Evolutionary conservation across 1,284 basidiomycete species (phyloP).

Genomic region (Termitomyces sp.): DNA sequence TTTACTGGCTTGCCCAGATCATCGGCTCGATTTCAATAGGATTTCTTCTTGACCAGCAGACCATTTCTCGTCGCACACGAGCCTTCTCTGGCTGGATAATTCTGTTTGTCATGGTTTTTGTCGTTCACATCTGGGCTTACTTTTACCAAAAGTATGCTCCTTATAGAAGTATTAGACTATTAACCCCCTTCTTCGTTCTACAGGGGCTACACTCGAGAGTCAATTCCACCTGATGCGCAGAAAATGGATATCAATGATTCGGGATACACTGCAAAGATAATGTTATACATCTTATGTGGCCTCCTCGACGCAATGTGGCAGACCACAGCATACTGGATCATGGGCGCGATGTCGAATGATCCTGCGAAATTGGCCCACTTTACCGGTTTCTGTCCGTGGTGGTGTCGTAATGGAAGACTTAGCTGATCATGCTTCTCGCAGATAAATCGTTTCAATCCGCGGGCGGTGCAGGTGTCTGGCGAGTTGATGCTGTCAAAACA

Average conservation of each 20-base stretch:
- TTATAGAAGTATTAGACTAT: slow-evolving; percentile 18
- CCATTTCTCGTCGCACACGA: slow-evolving; percentile 50
- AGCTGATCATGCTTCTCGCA: slow-evolving; percentile 17
- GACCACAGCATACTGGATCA: slow-evolving; percentile 53
- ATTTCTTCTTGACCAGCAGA: slow-evolving; percentile 52
- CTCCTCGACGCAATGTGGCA: slow-evolving; percentile 59
- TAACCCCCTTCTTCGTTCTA: neutral
- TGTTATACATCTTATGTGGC: slow-evolving; percentile 58
- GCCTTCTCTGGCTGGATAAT: slow-evolving; percentile 60
- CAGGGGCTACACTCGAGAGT: slow-evolving; percentile 58
- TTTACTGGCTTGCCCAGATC: slow-evolving; percentile 68
- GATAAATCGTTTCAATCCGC: slow-evolving; percentile 54
- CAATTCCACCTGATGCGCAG: slow-evolving; percentile 29
- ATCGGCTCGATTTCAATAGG: slow-evolving; percentile 58
- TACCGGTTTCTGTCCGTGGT: slow-evolving; percentile 40
- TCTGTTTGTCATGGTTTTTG: slow-evolving; percentile 55
- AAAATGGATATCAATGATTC: slow-evolving; percentile 54
- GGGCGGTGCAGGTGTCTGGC: slow-evolving; percentile 47
- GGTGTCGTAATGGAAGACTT: neutral
- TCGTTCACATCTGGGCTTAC: slow-evolving; percentile 64
- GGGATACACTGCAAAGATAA: slow-evolving; percentile 45
- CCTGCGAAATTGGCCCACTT: slow-evolving; percentile 53
- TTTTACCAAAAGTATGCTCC: slow-evolving; percentile 57
- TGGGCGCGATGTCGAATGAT: slow-evolving; percentile 59
- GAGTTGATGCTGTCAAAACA: slow-evolving; percentile 38